Evolutionary conservation across 2,329 filamentous ascomycete species (phyloP), one percentile per base, ranked within the genome.

Genomic region (Alternaria sp.): DNA sequence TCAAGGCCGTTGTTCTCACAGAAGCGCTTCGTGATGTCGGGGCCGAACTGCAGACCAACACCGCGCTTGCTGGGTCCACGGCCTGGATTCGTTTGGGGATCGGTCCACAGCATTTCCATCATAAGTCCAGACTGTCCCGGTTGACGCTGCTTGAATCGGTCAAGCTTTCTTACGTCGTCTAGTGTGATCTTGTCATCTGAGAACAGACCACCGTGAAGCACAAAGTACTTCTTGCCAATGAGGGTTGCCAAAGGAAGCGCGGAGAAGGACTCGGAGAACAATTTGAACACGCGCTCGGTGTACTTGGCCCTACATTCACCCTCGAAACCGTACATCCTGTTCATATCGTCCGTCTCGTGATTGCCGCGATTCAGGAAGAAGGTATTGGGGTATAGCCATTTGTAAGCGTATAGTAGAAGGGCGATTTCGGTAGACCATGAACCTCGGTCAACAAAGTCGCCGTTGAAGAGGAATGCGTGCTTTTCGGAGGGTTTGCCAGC

Each of bases 61-160:
- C 95, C 95, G 77, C 95, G 89, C 85, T 99, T 99, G 84, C 93
- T 97, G 45, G 95, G 95, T 9, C 94, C 93, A 69, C 95, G 89
- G 54, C 95, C 95, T 28, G 91, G 89, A 70, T 89, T 85, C 0
- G 91, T 86, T 79, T 99, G 95, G 3, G 95, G 95, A 77, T 99
- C 95, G 1, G 95, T 98, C 95, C 95, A 99, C 48, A 99, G 87
- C 95, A 99, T 99, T 81, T 99, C 95, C 95, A 99, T 99, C 95
- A 99, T 99, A 72, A 99, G 83, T 14, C 95, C 95, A 50, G 91
- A 83, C 79, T 99, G 95, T 32, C 95, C 95, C 3, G 95, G 94
- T 74, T 98, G 94, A 63, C 92, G 87, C 81, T 98, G 95, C 78
- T 87, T 89, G 81, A 97, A 94, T 67, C 94, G 86, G 81, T 98